Evolutionary conservation across 352 stramenopile genomes (phyloP).

Genomic region (Phytopythium ostracodes): DNA sequence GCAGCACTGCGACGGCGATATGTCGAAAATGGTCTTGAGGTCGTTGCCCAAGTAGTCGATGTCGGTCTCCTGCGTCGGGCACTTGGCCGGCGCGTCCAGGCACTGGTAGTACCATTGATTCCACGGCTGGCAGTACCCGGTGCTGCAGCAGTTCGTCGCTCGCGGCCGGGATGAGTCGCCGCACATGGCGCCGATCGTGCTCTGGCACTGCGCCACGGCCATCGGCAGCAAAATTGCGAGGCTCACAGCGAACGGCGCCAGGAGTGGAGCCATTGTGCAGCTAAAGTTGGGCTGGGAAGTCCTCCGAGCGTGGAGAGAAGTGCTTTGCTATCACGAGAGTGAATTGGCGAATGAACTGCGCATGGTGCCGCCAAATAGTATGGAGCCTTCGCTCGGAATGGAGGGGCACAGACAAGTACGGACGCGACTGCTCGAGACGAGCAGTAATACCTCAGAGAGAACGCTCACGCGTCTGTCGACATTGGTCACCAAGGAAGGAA

Average conservation of each 20-base stretch:
- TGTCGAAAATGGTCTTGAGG: constrained; percentile 31
- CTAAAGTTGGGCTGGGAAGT: background rate
- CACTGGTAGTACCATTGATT: constrained; percentile 62
- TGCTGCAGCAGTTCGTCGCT: constrained; percentile 36
- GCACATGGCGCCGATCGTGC: constrained; percentile 33
- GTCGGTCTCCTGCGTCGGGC: constrained; percentile 36
- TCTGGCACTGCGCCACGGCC: constrained; percentile 29
- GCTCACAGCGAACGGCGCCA: background rate
- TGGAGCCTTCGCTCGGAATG: background rate
- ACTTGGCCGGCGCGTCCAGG: constrained; percentile 30
- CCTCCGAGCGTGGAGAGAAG: background rate
- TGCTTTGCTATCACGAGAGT: background rate
- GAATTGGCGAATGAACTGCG: background rate
- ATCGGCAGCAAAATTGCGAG: constrained; percentile 4
- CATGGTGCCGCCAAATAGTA: background rate
- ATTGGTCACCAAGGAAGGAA: too few relatives aligned
- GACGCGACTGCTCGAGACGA: background rate
- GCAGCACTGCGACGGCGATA: constrained; percentile 35
- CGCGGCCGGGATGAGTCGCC: constrained; percentile 21
- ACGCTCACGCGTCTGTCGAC: too few relatives aligned
- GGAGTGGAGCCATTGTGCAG: background rate
- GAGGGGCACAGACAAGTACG: background rate
- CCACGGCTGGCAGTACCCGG: constrained; percentile 66
- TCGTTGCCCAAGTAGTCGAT: constrained; percentile 54
- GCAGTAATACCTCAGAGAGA: too few relatives aligned